phyloP scores from a whole-genome alignment of 1,284 basidiomycete genomes.

The Austroboletus niveus region DNA sequence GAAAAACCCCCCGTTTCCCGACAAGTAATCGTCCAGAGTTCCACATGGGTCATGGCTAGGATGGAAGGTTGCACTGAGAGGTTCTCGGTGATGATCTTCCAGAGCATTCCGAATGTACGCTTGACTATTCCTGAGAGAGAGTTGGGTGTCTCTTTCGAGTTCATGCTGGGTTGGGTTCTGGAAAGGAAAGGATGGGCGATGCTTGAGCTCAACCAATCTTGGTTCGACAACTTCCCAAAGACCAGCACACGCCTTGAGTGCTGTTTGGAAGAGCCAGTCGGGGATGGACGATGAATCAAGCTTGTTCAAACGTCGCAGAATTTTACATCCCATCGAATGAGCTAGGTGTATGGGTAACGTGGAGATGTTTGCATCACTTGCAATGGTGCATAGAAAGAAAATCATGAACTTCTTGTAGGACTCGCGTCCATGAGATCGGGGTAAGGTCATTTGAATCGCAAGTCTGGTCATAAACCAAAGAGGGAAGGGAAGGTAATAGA shows the following conservation, averaged over 20 bases:
- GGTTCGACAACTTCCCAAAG: background rate
- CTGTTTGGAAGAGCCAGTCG: background rate
- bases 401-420: no score
- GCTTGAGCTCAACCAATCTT: background rate
- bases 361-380: no score
- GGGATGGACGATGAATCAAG: background rate
- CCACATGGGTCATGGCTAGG: conserved; percentile 1
- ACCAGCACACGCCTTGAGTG: background rate
- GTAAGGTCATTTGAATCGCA: no score
- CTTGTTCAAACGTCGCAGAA: background rate
- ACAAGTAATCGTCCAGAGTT: conserved; percentile 11
- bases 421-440: no score
- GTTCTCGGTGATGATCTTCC: background rate
- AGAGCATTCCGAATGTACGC: background rate
- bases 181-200: background rate
- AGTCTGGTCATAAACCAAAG: no score
- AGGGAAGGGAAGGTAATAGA: no score
- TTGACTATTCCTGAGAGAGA: background rate
- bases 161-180: background rate
- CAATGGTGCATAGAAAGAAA: no score
- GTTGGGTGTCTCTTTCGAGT: background rate
- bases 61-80: background rate
- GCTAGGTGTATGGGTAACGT: no score
- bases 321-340: no score
- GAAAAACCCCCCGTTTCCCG: conserved; percentile 8